These are phyloP conservation scores for Carnegiea gigantea DNA, from an alignment of 179 eudicot species.

Conservation along the genomic window DNA sequence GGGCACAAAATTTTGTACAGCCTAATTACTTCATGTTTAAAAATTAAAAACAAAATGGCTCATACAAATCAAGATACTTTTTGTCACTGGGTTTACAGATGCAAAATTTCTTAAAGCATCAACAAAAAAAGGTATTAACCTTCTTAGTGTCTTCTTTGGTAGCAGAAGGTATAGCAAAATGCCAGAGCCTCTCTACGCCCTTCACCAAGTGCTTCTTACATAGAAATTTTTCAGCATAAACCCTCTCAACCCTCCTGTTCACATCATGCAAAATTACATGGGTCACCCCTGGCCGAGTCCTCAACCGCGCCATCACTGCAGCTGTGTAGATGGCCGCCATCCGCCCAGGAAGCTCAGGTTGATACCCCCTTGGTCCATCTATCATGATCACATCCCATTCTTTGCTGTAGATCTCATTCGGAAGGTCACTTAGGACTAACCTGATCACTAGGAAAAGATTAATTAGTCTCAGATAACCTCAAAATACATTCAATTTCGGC, in stretches of 20 bases:
- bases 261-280: constrained; percentile 62
- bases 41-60: background rate
- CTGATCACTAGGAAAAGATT: constrained; percentile 20
- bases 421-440: constrained; percentile 40
- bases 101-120: constrained; percentile 4
- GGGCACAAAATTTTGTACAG: background rate
- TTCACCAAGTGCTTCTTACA: constrained; percentile 51
- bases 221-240: constrained; percentile 48
- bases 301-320: constrained; percentile 55
- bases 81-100: background rate
- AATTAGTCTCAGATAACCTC: background rate
- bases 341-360: constrained; percentile 58
- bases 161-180: constrained; percentile 50
- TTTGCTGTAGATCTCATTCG: constrained; percentile 49
- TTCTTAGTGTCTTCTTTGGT: constrained; percentile 25
- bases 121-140: constrained; percentile 33
- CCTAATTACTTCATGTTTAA: background rate
- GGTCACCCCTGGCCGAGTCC: constrained; percentile 54
- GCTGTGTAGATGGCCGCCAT: constrained; percentile 64
- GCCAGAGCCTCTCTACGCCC: constrained; percentile 48
- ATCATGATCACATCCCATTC: constrained; percentile 74
- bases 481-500: background rate
- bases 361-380: constrained; percentile 63
- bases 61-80: background rate
- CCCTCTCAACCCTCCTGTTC: constrained; percentile 54